Conservation (phyloP, 2,329 filamentous ascomycete species). For the Cryphonectria nitschkei region DNA sequence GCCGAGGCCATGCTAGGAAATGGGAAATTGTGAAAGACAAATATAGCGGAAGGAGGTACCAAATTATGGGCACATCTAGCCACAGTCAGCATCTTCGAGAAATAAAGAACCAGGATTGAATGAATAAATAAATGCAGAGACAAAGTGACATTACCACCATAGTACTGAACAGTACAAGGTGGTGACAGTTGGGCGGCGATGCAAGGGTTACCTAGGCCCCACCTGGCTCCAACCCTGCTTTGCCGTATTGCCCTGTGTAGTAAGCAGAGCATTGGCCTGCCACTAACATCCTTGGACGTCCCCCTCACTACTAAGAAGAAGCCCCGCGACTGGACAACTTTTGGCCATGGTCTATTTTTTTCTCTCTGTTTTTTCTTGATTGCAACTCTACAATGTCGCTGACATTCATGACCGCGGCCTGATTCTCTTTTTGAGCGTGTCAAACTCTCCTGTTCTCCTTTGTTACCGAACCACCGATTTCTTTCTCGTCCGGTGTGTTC, state of each 20-base stretch:
- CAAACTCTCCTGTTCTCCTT: not conserved
- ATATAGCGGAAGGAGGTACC: not conserved
- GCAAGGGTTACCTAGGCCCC: not conserved
- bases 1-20: not conserved
- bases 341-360: slow-evolving; percentile 15
- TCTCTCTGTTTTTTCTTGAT: slow-evolving; percentile 6
- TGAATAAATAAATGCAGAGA: not conserved
- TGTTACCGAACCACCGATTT: not conserved
- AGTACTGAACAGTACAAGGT: not conserved
- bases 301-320: not conserved
- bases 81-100: not conserved
- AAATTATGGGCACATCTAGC: not conserved
- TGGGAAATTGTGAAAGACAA: not conserved
- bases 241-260: slow-evolving; percentile 7
- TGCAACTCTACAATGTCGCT: slow-evolving; percentile 15
- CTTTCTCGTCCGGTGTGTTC: not conserved
- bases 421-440: not conserved
- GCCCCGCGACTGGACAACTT: slow-evolving; percentile 13
- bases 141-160: not conserved
- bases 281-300: not conserved
- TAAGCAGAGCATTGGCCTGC: not conserved
- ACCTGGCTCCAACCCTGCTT: not conserved
- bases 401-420: slow-evolving; percentile 5
- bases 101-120: not conserved
- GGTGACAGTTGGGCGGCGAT: not conserved